Base-by-base conservation (phyloP, 2,329 filamentous ascomycete genomes). In the Rhynchosporium agropyri region DNA sequence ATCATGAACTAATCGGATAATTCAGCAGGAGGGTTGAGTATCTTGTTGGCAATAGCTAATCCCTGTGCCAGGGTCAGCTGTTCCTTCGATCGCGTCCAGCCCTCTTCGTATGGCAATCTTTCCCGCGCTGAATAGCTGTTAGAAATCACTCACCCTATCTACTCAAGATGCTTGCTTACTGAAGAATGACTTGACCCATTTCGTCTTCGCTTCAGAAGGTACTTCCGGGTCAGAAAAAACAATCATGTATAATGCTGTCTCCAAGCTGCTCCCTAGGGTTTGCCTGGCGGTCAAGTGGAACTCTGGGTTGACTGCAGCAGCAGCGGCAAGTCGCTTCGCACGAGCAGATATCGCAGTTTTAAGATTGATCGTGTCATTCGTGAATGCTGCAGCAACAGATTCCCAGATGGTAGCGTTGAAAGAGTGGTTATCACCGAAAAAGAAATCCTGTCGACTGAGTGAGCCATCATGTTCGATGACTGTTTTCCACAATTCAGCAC, bases 381-480 rank as follows among this genome's bases (percentile, higher is more conserved):
- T 62, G 58, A 67, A 65, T 4, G 9, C 33, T 6, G 51, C 33
- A 15, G 56, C 42, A 4, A 59, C 55, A 0, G 46, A 49, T 40
- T 29, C 31, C 65, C 65, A 67, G 56, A 67, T 61, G 0, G 51
- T 51, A 15, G 56, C 42, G 36, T 67, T 63, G 63, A 67, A 67
- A 28, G 43, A 45, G 49, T 61, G 60, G 53, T 65, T 64, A 28
- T 67, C 63, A 8, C 63, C 65, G 38, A 56, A 60, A 31, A 43
- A 62, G 15, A 59, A 31, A 38, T 67, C 65, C 12, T n/a, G 38
- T 4, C 63, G 55, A 15, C 55, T 61, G 4, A 67, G 59, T 4
- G 54, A 60, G 9, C 65, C 65, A 40, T 67, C 65, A 33, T 65
- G 63, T 36, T 67, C 65, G 26, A 66, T 54, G 15, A 63, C 63